A percentile compares a stretch with the other conserved stretches of the same genome.
These are phyloP conservation scores for Aspergillus phoenicis DNA, from an alignment of 2,329 filamentous ascomycete genomes.

Conservation along the genomic window DNA sequence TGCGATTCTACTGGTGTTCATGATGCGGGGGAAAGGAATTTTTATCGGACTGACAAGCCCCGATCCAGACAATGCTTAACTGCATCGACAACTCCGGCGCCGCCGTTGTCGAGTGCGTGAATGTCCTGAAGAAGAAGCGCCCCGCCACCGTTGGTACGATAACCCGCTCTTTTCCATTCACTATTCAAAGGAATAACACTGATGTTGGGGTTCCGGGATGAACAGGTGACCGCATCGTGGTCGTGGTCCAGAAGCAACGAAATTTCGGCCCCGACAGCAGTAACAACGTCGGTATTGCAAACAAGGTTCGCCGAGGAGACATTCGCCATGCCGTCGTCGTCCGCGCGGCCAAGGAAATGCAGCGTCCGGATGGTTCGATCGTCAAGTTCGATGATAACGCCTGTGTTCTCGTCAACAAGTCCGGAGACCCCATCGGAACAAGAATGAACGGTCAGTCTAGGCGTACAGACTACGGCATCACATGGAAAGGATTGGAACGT, in stretches of 20 bases:
- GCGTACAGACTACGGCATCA: background rate
- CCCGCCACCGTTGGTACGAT: conserved; percentile 78
- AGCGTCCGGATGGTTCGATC: conserved; percentile 83
- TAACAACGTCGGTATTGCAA: conserved; percentile 73
- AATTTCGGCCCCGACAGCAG: conserved; percentile 71
- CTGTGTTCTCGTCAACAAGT: conserved; percentile 95
- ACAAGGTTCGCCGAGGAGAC: conserved; percentile 95
- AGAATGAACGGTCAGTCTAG: conserved; percentile 71
- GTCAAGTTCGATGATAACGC: conserved; percentile 97
- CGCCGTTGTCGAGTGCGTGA: conserved; percentile 93
- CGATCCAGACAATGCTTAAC: conserved; percentile 82
- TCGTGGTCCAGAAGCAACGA: conserved; percentile 96
- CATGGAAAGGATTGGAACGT: background rate
- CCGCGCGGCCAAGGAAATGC: conserved; percentile 82
- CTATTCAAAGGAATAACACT: background rate
- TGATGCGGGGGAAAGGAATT: background rate
- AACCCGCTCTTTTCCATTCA: background rate
- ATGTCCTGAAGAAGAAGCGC: conserved; percentile 88
- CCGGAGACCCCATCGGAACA: conserved; percentile 90
- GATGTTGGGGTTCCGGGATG: conserved; percentile 8
- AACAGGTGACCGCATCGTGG: conserved; percentile 90
- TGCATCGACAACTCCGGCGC: conserved; percentile 99
- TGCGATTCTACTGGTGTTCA: background rate
- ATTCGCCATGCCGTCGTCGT: conserved; percentile 96
- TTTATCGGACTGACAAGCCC: conserved; percentile 14